Conservation (phyloP, 2,329 filamentous ascomycete genomes). For the Phaeosphaeriaceae sp. region DNA sequence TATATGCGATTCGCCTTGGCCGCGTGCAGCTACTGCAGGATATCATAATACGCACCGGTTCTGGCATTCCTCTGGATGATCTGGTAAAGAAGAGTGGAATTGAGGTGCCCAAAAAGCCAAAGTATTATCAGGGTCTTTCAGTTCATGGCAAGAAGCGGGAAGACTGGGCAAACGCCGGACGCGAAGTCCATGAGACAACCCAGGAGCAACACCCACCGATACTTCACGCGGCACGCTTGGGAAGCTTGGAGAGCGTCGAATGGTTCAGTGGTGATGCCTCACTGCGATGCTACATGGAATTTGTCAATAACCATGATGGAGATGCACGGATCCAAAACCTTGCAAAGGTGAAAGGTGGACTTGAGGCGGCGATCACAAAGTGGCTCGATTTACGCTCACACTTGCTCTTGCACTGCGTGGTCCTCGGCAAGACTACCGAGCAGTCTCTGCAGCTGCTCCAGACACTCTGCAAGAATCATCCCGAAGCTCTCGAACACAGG, state of each 20-base stretch:
- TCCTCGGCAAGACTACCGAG: slow-evolving; percentile 40
- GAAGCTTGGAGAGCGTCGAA: slow-evolving; percentile 72
- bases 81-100: slow-evolving; percentile 71
- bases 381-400: slow-evolving; percentile 59
- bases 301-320: slow-evolving; percentile 66
- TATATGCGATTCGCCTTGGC: slow-evolving; percentile 53
- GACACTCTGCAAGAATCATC: slow-evolving; percentile 69
- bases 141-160: slow-evolving; percentile 74
- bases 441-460: slow-evolving; percentile 65
- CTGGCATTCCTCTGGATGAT: slow-evolving; percentile 71
- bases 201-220: slow-evolving; percentile 59
- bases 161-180: slow-evolving; percentile 67
- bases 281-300: slow-evolving; percentile 71
- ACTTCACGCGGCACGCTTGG: slow-evolving; percentile 63
- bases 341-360: slow-evolving; percentile 64
- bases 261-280: slow-evolving; percentile 80
- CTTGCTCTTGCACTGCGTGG: slow-evolving; percentile 69
- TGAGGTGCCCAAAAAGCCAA: slow-evolving; percentile 68
- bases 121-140: slow-evolving; percentile 72
- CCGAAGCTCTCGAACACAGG: slow-evolving; percentile 68
- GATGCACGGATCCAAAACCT: slow-evolving; percentile 70
- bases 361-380: slow-evolving; percentile 67
- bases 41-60: slow-evolving; percentile 71
- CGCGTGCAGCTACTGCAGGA: slow-evolving; percentile 66
- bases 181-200: slow-evolving; percentile 10